Conservation (phyloP, 2,329 filamentous ascomycete genomes). For the Sphaerostilbella broomeana region DNA sequence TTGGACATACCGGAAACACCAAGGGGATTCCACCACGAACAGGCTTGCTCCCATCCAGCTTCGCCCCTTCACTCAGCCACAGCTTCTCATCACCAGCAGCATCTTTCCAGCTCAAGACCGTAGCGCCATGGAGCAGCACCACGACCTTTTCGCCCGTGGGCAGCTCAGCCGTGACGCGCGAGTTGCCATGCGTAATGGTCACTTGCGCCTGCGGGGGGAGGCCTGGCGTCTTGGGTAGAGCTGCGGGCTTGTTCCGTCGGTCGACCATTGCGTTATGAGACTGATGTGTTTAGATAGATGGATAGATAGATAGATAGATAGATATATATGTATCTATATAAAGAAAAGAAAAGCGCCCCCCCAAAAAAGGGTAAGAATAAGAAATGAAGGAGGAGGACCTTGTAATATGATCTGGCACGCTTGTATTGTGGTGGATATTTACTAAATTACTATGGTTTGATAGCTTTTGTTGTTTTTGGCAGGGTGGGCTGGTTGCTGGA, state of each 20-base stretch:
- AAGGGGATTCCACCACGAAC: slow-evolving; percentile 88
- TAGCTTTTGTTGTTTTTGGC: background rate
- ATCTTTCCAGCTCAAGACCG: slow-evolving; percentile 89
- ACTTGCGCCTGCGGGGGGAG: slow-evolving; percentile 71
- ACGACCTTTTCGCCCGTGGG: slow-evolving; percentile 82
- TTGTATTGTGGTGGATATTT: no score
- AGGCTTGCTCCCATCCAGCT: slow-evolving; percentile 79
- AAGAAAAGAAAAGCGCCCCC: no score
- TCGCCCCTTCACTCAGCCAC: slow-evolving; percentile 74
- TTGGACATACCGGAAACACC: slow-evolving; percentile 75
- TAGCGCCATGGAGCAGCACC: slow-evolving; percentile 85
- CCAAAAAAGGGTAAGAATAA: no score
- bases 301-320: no score
- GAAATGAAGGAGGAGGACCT: no score
- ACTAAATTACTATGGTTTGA: no score
- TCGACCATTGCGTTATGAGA: slow-evolving; percentile 66
- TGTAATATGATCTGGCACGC: no score
- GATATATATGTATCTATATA: no score
- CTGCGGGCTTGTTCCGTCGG: slow-evolving; percentile 74
- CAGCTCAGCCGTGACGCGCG: slow-evolving; percentile 69
- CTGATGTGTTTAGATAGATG: no score
- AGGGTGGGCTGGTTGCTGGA: no score
- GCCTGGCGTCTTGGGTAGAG: slow-evolving; percentile 66
- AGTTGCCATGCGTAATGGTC: slow-evolving; percentile 63
- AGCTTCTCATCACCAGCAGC: slow-evolving; percentile 72